Conservation (phyloP, 148 eudicot species). For the Vaccinium myrtillus region DNA sequence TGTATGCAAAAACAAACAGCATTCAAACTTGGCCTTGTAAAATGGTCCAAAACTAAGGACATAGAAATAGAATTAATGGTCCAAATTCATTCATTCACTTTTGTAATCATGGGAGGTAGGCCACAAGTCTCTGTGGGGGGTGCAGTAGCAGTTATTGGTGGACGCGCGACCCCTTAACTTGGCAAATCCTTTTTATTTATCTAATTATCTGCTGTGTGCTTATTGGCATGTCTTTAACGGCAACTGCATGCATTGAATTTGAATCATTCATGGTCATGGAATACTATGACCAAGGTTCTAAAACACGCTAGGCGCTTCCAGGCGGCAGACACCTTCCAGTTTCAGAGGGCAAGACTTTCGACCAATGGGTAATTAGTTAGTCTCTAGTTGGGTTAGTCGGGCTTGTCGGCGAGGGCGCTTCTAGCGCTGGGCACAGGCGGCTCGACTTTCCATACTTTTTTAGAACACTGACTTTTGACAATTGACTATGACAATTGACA, state of each 20-base stretch:
- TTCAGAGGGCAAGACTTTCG: too few species aligned
- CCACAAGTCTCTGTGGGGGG: neutral
- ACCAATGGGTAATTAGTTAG: too few species aligned
- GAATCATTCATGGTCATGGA: neutral
- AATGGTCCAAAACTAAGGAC: neutral
- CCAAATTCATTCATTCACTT: neutral
- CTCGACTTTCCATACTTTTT: too few species aligned
- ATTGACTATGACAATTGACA: conserved; percentile 2
- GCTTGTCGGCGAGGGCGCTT: too few species aligned
- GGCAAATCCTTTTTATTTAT: neutral
- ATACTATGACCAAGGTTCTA: too few species aligned
- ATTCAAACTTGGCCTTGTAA: neutral
- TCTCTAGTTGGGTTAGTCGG: too few species aligned
- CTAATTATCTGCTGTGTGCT: neutral
- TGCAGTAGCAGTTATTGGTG: neutral
- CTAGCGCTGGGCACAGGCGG: too few species aligned
- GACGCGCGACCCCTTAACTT: neutral
- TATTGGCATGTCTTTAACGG: neutral
- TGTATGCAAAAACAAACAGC: neutral
- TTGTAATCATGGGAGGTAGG: neutral
- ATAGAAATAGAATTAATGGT: neutral
- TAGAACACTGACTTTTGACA: too few species aligned
- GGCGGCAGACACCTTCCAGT: too few species aligned
- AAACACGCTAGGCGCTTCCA: too few species aligned
- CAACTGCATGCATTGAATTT: neutral